Conservation (phyloP, 306 rosid genomes). For the Begonia masoniana region DNA sequence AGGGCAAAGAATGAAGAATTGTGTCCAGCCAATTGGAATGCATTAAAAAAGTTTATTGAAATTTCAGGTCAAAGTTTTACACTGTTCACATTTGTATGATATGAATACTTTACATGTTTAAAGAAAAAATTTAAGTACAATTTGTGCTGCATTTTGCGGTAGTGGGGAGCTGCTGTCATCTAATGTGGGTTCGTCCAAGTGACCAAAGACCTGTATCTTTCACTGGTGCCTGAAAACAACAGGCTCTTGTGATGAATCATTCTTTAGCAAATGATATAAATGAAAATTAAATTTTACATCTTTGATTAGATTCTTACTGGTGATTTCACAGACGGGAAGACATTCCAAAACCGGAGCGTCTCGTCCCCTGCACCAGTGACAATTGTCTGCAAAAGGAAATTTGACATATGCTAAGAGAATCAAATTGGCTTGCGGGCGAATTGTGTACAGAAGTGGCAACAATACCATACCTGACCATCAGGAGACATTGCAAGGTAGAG, state of each 20-base stretch:
- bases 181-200: conserved; percentile 69
- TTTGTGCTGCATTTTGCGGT: not conserved
- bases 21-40: not conserved
- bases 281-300: no score
- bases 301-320: conserved; percentile 38
- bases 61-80: conserved; percentile 9
- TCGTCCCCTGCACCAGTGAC: conserved; percentile 99
- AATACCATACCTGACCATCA: conserved; percentile 71
- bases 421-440: not conserved
- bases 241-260: no score
- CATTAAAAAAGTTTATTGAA: not conserved
- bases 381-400: conserved; percentile 48
- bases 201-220: conserved; percentile 93
- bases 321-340: conserved; percentile 83
- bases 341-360: conserved; percentile 84
- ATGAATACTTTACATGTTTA: not conserved
- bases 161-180: conserved; percentile 12
- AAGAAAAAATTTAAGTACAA: not conserved
- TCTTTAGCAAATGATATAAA: not conserved
- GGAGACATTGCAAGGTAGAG: conserved; percentile 96
- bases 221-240: conserved; percentile 51
- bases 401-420: not conserved
- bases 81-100: not conserved
- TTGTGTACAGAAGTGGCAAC: not conserved
- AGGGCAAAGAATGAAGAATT: conserved; percentile 11